These are phyloP conservation scores for Boeremia lycopersici DNA, from an alignment of 2,329 filamentous ascomycete species.

Conservation along the genomic window DNA sequence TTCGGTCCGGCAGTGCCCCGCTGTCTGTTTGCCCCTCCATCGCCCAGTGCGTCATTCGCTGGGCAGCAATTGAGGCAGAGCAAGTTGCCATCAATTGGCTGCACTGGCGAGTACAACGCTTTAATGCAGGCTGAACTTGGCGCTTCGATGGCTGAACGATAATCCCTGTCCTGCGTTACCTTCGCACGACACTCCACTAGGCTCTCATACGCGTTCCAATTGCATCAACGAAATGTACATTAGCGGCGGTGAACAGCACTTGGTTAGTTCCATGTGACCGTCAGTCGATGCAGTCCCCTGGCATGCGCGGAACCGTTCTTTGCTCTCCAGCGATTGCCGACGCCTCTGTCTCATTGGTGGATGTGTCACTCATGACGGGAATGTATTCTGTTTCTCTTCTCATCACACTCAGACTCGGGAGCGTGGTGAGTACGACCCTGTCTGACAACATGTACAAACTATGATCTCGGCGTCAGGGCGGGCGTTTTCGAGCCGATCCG, in stretches of 20 bases:
- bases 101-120: conserved; percentile 31
- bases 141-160: conserved; percentile 27
- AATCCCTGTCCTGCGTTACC: conserved; percentile 29
- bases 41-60: conserved; percentile 38
- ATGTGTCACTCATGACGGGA: background rate
- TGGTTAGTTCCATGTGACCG: conserved; percentile 24
- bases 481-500: conserved; percentile 35
- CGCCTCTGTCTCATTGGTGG: conserved; percentile 5
- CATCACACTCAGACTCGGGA: background rate
- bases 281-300: conserved; percentile 25
- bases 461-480: conserved; percentile 24
- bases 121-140: conserved; percentile 29
- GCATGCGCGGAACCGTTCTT: conserved; percentile 15
- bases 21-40: conserved; percentile 33
- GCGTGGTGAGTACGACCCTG: background rate
- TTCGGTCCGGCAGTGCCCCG: conserved; percentile 34
- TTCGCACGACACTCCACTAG: conserved; percentile 30
- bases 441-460: conserved; percentile 15
- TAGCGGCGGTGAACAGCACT: conserved; percentile 35
- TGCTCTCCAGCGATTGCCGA: background rate
- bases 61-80: conserved; percentile 21
- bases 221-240: conserved; percentile 19
- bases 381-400: background rate
- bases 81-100: conserved; percentile 31
- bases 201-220: conserved; percentile 28